Evolutionary conservation across 2,329 filamentous ascomycete genomes (phyloP).

Genomic region (Fulvia fulva): DNA sequence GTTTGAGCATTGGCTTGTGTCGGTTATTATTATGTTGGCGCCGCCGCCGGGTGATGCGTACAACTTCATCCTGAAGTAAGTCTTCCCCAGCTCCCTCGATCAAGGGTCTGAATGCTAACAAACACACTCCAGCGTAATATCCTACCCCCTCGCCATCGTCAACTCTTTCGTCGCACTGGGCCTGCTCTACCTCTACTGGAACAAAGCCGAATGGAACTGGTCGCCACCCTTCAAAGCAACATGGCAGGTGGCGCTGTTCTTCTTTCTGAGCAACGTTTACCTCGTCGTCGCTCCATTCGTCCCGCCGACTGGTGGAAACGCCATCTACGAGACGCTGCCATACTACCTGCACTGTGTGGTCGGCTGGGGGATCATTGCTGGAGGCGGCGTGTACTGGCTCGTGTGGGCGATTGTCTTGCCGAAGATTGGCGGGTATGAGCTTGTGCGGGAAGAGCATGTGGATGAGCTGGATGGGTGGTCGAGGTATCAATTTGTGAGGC

Average conservation of each 20-base stretch:
- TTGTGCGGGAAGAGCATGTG: conserved; percentile 30
- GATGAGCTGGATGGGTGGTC: conserved; percentile 41
- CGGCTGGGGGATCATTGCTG: conserved; percentile 47
- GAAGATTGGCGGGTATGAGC: conserved; percentile 37
- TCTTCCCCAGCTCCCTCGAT: neutral
- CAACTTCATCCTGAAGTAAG: conserved; percentile 46
- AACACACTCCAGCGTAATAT: conserved; percentile 46
- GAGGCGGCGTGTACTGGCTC: conserved; percentile 50
- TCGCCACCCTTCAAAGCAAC: conserved; percentile 48
- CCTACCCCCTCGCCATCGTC: conserved; percentile 59
- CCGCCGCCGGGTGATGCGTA: conserved; percentile 65
- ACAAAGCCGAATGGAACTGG: conserved; percentile 44
- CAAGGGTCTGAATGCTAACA: neutral
- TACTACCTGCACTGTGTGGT: conserved; percentile 54
- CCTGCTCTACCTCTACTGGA: conserved; percentile 46
- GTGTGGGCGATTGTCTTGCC: conserved; percentile 50
- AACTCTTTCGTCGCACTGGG: conserved; percentile 50
- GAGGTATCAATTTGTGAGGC: conserved; percentile 35
- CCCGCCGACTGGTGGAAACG: conserved; percentile 46
- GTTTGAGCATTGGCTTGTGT: conserved; percentile 40
- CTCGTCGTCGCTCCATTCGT: conserved; percentile 51
- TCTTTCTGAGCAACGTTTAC: conserved; percentile 52
- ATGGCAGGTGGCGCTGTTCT: conserved; percentile 49
- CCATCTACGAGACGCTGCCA: conserved; percentile 50
- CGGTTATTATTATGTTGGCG: conserved; percentile 62